Percentiles rank a stretch among this genome's conserved stretches.
phyloP scores from a whole-genome alignment of 441 rosid species.

The Raphanus hybrid region DNA sequence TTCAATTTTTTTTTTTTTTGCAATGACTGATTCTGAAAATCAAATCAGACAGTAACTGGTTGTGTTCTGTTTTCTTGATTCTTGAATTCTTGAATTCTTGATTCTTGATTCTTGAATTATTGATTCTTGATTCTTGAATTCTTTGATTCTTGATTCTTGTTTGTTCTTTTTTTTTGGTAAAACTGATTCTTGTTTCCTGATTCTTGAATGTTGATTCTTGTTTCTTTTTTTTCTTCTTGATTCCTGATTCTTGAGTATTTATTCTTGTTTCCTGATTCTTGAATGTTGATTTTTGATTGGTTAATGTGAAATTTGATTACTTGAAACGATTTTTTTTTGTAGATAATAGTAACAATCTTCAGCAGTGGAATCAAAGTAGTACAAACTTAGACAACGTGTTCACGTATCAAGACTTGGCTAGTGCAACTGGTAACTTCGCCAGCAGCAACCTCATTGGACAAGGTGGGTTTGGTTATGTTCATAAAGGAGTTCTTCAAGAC shows the following conservation, averaged over 20 bases:
- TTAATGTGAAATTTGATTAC: background rate
- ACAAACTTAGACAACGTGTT: constrained; percentile 43
- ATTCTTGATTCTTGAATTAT: background rate
- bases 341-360: constrained; percentile 20
- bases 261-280: background rate
- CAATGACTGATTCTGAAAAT: constrained; percentile 14
- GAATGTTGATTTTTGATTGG: background rate
- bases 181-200: background rate
- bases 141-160: background rate
- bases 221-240: background rate
- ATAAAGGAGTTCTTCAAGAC: constrained; percentile 59
- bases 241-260: background rate
- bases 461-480: constrained; percentile 84
- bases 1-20: constrained; percentile 27
- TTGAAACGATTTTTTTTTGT: background rate
- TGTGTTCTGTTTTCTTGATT: background rate
- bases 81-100: background rate
- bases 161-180: too few relatives aligned
- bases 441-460: constrained; percentile 63
- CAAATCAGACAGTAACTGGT: background rate
- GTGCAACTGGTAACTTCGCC: constrained; percentile 62
- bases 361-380: constrained; percentile 31
- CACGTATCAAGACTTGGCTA: constrained; percentile 56
- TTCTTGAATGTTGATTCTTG: background rate
- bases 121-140: background rate